These are phyloP conservation scores for Paraphaeosphaeria sporulosa DNA, from an alignment of 2,329 filamentous ascomycete species.

Conservation along the genomic window DNA sequence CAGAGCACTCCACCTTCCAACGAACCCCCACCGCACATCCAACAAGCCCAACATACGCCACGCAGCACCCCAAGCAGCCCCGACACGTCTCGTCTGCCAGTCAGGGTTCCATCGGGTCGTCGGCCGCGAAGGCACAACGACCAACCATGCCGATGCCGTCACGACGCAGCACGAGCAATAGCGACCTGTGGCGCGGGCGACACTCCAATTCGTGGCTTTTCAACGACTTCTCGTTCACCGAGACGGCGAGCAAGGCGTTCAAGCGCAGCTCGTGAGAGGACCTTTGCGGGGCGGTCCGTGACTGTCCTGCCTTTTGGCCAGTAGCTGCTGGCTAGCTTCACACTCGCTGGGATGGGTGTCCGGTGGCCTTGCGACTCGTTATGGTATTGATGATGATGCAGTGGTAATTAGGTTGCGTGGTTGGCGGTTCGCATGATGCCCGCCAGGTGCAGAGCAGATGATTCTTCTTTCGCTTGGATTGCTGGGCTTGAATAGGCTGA, in stretches of 20 bases:
- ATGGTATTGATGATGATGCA: slow-evolving; percentile 18
- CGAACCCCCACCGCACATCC: slow-evolving; percentile 10
- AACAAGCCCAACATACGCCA: slow-evolving; percentile 21
- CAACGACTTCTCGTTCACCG: slow-evolving; percentile 47
- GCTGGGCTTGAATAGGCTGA: slow-evolving; percentile 14
- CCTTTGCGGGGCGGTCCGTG: slow-evolving; percentile 21
- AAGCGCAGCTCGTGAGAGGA: slow-evolving; percentile 29
- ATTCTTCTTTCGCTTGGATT: slow-evolving; percentile 8
- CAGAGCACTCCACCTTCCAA: slow-evolving; percentile 25
- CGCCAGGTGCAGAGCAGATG: slow-evolving; percentile 17
- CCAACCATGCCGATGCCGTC: slow-evolving; percentile 33
- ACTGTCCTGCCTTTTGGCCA: slow-evolving; percentile 19
- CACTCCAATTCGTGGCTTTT: slow-evolving; percentile 52
- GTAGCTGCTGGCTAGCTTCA: slow-evolving; percentile 31
- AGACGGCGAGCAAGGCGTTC: slow-evolving; percentile 41
- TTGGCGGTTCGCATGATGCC: slow-evolving; percentile 22
- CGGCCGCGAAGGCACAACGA: slow-evolving; percentile 20
- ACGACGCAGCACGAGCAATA: slow-evolving; percentile 39
- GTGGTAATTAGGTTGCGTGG: slow-evolving; percentile 17
- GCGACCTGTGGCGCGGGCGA: slow-evolving; percentile 46
- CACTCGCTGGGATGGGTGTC: slow-evolving; percentile 31
- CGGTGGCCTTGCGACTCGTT: slow-evolving; percentile 24
- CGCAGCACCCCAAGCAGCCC: slow-evolving; percentile 25
- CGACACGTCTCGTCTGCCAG: slow-evolving; percentile 32
- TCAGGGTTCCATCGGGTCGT: slow-evolving; percentile 26